Evolutionary conservation across 1,284 basidiomycete genomes (phyloP).

Genomic region (Paramarasmius palmivorus): DNA sequence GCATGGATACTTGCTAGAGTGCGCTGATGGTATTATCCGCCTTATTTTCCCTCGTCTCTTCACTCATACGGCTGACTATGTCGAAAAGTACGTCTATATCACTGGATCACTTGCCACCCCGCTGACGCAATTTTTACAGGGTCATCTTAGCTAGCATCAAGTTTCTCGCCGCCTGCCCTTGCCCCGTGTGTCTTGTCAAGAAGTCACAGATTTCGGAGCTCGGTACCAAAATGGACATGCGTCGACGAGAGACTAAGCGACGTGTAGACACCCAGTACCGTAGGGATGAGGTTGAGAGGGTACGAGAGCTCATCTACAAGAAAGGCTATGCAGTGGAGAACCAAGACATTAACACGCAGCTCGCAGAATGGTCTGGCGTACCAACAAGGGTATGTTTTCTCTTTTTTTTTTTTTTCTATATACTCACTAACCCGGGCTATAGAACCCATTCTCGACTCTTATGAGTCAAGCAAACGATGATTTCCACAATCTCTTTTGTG

Average conservation of each 20-base stretch:
- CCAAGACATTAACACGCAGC: too few relatives aligned
- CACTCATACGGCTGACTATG: neutral
- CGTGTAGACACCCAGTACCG: neutral
- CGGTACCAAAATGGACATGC: neutral
- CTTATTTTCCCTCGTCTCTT: neutral
- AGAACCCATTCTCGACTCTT: too few relatives aligned
- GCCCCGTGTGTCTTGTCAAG: neutral
- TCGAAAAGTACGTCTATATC: neutral
- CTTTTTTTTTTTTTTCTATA: too few relatives aligned
- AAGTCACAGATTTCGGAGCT: neutral
- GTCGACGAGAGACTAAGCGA: too few relatives aligned
- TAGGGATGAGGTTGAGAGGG: neutral
- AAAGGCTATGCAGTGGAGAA: neutral
- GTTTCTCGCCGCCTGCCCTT: neutral
- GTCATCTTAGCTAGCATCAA: neutral
- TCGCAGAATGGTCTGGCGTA: too few relatives aligned
- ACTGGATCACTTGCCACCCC: neutral
- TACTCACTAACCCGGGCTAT: too few relatives aligned
- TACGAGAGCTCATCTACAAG: neutral
- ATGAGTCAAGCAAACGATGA: too few relatives aligned
- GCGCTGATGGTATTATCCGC: neutral
- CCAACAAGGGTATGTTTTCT: too few relatives aligned
- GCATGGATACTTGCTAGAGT: neutral
- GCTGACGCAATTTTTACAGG: neutral
- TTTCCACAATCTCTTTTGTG: too few relatives aligned